Conservation (phyloP, 129 eudicot species). For the Pseudognaphalium luteoalbum region DNA sequence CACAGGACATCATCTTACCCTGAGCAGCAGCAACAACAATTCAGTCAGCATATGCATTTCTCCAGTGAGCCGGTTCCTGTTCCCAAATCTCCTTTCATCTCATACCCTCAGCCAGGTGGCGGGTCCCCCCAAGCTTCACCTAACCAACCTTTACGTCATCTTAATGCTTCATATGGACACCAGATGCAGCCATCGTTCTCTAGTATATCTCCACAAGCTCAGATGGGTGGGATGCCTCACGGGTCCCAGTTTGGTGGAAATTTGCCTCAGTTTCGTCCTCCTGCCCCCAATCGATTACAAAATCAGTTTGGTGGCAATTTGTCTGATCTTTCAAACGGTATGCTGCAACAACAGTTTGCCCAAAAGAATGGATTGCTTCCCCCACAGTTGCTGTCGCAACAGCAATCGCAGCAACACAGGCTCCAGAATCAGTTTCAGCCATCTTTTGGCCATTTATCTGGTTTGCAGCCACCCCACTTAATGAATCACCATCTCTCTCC, state of each 20-base stretch:
- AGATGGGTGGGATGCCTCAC: conserved; percentile 51
- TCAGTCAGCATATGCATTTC: conserved; percentile 49
- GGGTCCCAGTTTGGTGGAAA: conserved; percentile 63
- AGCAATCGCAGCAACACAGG: conserved; percentile 55
- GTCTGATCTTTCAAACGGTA: conserved; percentile 48
- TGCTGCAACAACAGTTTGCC: conserved; percentile 47
- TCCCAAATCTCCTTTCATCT: conserved; percentile 71
- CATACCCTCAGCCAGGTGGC: conserved; percentile 76
- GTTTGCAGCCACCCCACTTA: conserved; percentile 58
- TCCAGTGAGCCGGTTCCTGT: conserved; percentile 72
- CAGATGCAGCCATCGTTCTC: conserved; percentile 49
- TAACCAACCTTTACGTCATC: conserved; percentile 43
- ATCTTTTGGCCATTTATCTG: conserved; percentile 46
- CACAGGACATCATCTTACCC: conserved; percentile 88
- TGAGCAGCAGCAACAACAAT: conserved; percentile 54
- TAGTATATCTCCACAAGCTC: conserved; percentile 49
- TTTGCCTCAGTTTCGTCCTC: conserved; percentile 58
- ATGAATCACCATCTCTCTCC: conserved; percentile 54
- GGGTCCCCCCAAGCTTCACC: conserved; percentile 62
- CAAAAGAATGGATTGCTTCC: conserved; percentile 25
- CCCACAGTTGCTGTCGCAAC: conserved; percentile 44
- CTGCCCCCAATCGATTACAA: conserved; percentile 52
- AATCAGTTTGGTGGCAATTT: conserved; percentile 62
- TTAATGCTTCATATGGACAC: conserved; percentile 47
- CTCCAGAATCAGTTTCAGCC: conserved; percentile 55